A percentile compares a stretch with the other conserved stretches of the same genome.
These are phyloP conservation scores for Paratrypanosoma confusum DNA, from an alignment of 208 protist species.

Conservation along the genomic window DNA sequence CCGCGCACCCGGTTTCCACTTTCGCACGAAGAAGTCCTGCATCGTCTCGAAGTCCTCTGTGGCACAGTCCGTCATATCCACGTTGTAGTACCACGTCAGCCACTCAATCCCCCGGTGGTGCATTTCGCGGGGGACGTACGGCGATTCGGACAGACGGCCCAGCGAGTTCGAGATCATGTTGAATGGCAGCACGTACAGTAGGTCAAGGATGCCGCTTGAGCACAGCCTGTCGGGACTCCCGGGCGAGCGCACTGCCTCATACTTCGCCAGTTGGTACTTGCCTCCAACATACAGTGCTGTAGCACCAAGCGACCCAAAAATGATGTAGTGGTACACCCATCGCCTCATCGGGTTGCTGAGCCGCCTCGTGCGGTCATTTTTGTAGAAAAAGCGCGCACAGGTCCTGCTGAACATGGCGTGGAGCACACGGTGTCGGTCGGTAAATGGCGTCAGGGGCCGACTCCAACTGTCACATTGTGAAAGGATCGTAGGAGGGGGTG, in stretches of 20 bases:
- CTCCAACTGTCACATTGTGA: too few relatives aligned
- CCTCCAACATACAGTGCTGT: slow-evolving; percentile 20
- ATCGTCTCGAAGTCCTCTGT: slow-evolving; percentile 30
- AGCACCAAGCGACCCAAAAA: slow-evolving; percentile 15
- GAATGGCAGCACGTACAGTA: slow-evolving; percentile 52
- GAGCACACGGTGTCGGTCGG: too few relatives aligned
- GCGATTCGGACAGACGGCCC: slow-evolving; percentile 31
- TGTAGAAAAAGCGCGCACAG: slow-evolving; percentile 51
- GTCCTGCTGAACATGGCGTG: too few relatives aligned
- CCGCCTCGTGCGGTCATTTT: slow-evolving; percentile 19
- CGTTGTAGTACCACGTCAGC: slow-evolving; percentile 37
- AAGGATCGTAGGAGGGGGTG: too few relatives aligned
- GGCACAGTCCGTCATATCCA: slow-evolving; percentile 33
- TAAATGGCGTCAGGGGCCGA: too few relatives aligned
- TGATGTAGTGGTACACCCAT: slow-evolving; percentile 64
- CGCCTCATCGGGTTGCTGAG: slow-evolving; percentile 57
- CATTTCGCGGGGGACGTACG: slow-evolving; percentile 20
- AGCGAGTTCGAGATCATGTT: slow-evolving; percentile 42
- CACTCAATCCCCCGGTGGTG: slow-evolving; percentile 32
- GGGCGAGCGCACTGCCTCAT: slow-evolving; percentile 30
- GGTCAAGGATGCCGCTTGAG: slow-evolving; percentile 41
- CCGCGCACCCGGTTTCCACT: slow-evolving; percentile 34
- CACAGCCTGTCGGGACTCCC: slow-evolving; percentile 36
- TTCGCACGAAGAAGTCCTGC: slow-evolving; percentile 72
- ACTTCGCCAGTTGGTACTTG: slow-evolving; percentile 46